Conservation (phyloP, 2,329 filamentous ascomycete genomes). For the Epichloe sylvatica region DNA sequence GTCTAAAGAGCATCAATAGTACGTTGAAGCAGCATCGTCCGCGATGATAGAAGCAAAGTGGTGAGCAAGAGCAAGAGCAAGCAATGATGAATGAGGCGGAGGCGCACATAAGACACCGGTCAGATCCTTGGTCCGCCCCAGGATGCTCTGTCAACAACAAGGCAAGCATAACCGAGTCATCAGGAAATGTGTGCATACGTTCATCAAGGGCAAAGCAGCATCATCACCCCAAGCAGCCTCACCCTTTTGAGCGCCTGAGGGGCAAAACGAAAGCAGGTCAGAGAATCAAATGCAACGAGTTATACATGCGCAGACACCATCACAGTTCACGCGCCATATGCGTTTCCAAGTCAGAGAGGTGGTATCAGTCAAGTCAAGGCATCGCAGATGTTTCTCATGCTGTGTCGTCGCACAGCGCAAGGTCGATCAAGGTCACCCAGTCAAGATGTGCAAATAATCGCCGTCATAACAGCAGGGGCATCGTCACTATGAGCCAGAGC, state of each 20-base stretch:
- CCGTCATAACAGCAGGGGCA: slow-evolving; percentile 1
- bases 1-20: neutral
- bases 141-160: neutral
- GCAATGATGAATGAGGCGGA: neutral
- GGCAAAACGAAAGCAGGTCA: slow-evolving; percentile 1
- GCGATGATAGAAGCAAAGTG: neutral
- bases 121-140: neutral
- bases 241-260: neutral
- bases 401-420: slow-evolving; percentile 6
- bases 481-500: slow-evolving; percentile 25
- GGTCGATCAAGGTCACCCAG: slow-evolving; percentile 22
- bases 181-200: neutral
- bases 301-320: slow-evolving; percentile 21
- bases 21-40: neutral
- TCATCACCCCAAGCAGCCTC: neutral
- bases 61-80: neutral
- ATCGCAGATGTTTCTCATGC: slow-evolving; percentile 13
- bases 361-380: slow-evolving; percentile 21
- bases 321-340: slow-evolving; percentile 13
- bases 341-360: slow-evolving; percentile 13
- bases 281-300: slow-evolving; percentile 8
- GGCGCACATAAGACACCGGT: neutral
- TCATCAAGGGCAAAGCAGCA: slow-evolving; percentile 2
- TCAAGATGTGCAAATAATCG: slow-evolving; percentile 12
- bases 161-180: slow-evolving; percentile 1